Base-by-base conservation (phyloP, 2,329 filamentous ascomycete genomes). In the Pleomassaria siparia region DNA sequence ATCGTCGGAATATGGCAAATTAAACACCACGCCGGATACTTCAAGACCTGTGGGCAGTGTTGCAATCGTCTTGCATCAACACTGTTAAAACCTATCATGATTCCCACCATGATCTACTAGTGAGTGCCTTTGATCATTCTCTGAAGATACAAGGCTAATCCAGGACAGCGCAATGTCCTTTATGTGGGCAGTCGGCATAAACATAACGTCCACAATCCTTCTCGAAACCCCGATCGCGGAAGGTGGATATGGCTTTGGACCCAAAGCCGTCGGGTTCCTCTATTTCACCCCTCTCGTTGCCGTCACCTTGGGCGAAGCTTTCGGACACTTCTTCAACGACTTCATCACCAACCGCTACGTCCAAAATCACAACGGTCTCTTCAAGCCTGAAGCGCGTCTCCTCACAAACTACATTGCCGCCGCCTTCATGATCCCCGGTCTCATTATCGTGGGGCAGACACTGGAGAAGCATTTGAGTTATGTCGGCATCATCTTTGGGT, bases 291-390 rank as follows among this genome's bases (percentile, higher is more conserved):
- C 69, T 3, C 64, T 70, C 35, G 58, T 71, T 24, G 69, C 64
- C 8, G 67, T 66, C 30, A 21, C 59, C 8, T 30, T 67, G 15
- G 66, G 64, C 15, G 66, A 69, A 47, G 25, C 59, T 26, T 70
- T 64, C 52, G 67, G 69, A 36, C 64, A 71, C 44, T 71, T 62
- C 54, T 69, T 70, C 57, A 71, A 71, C 48, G 67, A 71, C 49
- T 69, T 58, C 43, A 58, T 71, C 33, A 60, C 56, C 15, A 50
- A 55, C 21, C 59, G 64, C 37, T 69, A 71, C 43, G 60, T 70
- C 24, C 47, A 51, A 7, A 63, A 56, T 24, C 65, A 71, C 43
- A 46, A 58, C 10, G 67, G 67, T 26, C 44, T 60, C 22, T 60
- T 59, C 50, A 49, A 58, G 26, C 64, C 67, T 1, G 69, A 70